These are phyloP conservation scores for Chamaenerion angustifolium DNA, from an alignment of 345 rosid genomes.

Conservation along the genomic window DNA sequence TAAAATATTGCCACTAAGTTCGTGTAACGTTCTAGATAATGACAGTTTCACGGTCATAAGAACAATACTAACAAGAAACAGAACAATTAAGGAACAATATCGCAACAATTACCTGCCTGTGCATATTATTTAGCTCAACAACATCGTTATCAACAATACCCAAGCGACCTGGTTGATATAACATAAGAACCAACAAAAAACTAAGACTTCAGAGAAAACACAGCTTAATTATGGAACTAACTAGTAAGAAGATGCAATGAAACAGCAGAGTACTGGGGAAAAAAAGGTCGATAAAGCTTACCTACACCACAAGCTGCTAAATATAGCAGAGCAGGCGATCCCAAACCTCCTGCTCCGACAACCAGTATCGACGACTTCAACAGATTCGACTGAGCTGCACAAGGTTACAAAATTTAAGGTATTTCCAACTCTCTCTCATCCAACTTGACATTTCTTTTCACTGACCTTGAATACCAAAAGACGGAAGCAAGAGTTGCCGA, in stretches of 20 bases:
- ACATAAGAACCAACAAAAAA: neutral
- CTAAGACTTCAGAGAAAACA: neutral
- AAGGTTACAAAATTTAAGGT: neutral
- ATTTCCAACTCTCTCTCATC: neutral
- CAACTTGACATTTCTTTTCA: neutral
- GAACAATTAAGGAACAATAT: neutral
- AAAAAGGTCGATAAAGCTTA: constrained; percentile 10
- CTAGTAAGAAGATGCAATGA: neutral
- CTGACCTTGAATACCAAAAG: constrained; percentile 76
- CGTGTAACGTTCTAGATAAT: too few relatives aligned
- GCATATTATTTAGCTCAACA: constrained; percentile 95
- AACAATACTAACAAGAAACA: neutral
- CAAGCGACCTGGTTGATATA: constrained; percentile 42
- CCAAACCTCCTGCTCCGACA: constrained; percentile 93
- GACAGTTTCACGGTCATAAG: neutral
- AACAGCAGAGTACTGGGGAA: too few relatives aligned
- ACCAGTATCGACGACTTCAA: constrained; percentile 70
- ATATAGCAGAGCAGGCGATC: constrained; percentile 78
- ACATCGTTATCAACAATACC: constrained; percentile 92
- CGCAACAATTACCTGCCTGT: constrained; percentile 62
- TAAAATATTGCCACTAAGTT: too few relatives aligned
- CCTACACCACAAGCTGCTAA: constrained; percentile 94
- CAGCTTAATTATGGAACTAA: neutral
- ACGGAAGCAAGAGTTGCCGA: constrained; percentile 83
- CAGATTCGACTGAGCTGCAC: constrained; percentile 61